Evolutionary conservation across 148 eudicot genomes (phyloP).

Genomic region (Vaccinium vitisidaea): DNA sequence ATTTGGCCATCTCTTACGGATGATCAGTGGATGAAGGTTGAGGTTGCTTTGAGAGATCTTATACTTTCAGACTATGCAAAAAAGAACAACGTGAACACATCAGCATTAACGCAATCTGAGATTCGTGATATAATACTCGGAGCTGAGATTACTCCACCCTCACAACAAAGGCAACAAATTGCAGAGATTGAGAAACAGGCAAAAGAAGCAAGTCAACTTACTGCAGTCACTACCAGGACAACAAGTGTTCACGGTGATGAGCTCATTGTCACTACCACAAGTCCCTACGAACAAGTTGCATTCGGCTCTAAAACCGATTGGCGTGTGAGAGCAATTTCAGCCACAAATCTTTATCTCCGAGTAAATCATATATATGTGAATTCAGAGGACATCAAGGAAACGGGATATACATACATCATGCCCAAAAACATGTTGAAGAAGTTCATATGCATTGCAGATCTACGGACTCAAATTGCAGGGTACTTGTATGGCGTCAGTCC

Average conservation of each 20-base stretch:
- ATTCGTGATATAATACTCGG: constrained; percentile 98
- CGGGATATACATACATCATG: constrained; percentile 96
- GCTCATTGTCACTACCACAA: constrained; percentile 87
- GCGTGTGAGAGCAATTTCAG: constrained; percentile 99
- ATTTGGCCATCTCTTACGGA: constrained; percentile 98
- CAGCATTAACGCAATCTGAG: constrained; percentile 95
- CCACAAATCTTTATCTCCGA: constrained; percentile 95
- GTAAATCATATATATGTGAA: constrained; percentile 97
- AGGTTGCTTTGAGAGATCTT: constrained; percentile 95
- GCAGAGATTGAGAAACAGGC: constrained; percentile 99
- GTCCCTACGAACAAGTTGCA: constrained; percentile 92
- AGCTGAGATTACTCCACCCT: constrained; percentile 97
- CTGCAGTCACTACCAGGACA: constrained; percentile 92
- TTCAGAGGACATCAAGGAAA: constrained; percentile 99
- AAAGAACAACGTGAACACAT: constrained; percentile 97
- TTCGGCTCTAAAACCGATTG: constrained; percentile 97
- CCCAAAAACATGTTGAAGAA: constrained; percentile 97
- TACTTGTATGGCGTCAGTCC: constrained; percentile 96
- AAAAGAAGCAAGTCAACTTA: constrained; percentile 77
- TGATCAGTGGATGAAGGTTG: constrained; percentile 99
- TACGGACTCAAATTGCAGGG: constrained; percentile 93
- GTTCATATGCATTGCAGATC: constrained; percentile 93
- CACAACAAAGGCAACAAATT: constrained; percentile 97
- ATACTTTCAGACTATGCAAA: constrained; percentile 97
- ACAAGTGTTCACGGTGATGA: constrained; percentile 97